phyloP scores from a whole-genome alignment of 2,329 filamentous ascomycete species.

The Immersiporthe knoxdaviesiana region DNA sequence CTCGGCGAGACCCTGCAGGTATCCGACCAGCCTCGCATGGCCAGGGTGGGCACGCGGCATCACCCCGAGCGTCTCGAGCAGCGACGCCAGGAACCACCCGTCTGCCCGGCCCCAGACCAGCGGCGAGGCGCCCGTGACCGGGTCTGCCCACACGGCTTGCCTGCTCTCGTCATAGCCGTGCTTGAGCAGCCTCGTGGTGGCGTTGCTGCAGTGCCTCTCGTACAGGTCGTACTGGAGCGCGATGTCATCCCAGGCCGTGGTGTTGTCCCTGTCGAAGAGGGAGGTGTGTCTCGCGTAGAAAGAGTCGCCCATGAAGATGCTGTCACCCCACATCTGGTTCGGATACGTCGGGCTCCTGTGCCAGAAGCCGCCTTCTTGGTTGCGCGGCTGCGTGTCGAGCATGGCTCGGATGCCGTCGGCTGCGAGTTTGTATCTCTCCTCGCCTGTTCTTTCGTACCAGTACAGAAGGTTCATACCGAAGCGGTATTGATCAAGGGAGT shows the following conservation, averaged over 20 bases:
- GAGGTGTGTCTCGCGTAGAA: constrained; percentile 37
- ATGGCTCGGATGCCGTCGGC: constrained; percentile 43
- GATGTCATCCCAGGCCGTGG: constrained; percentile 34
- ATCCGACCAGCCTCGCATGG: constrained; percentile 11
- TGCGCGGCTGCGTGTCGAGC: constrained; percentile 45
- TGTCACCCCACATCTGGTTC: constrained; percentile 51
- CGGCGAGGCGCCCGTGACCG: constrained; percentile 52
- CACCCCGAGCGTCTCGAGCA: constrained; percentile 25
- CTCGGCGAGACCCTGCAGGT: constrained; percentile 19
- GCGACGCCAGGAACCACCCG: constrained; percentile 53
- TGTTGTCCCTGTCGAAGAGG: constrained; percentile 34
- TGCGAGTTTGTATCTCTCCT: constrained; percentile 44
- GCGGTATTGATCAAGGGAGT: constrained; percentile 46
- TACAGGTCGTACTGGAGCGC: constrained; percentile 20
- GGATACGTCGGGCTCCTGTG: constrained; percentile 44
- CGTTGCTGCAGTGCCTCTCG: constrained; percentile 42
- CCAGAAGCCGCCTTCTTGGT: constrained; percentile 47
- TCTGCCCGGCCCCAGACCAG: constrained; percentile 56
- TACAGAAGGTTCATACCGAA: constrained; percentile 45
- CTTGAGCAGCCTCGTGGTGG: constrained; percentile 48
- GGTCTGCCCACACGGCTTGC: constrained; percentile 55
- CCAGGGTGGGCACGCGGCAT: constrained; percentile 23
- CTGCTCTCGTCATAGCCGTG: constrained; percentile 58
- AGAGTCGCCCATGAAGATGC: constrained; percentile 45
- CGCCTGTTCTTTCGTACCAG: constrained; percentile 41